Evolutionary conservation across 495 filamentous ascomycete species (phyloP).

Genomic region (Annulohypoxylon bovei): DNA sequence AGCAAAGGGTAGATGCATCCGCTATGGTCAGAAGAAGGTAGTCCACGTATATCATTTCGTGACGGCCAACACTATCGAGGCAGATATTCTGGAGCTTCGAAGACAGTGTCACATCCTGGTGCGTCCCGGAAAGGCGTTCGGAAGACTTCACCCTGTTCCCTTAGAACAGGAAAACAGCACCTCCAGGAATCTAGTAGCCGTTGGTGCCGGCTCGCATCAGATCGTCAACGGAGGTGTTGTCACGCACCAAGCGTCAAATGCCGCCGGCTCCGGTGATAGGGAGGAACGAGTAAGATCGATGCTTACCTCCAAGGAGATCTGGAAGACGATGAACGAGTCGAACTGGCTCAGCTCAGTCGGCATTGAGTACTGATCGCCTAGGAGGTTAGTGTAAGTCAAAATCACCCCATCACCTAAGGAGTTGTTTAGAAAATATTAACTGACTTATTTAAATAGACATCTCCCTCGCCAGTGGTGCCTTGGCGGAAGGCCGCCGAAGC

Average conservation of each 20-base stretch:
- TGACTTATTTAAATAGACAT: background rate
- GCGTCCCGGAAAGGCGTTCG: constrained; percentile 10
- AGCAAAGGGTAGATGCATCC: constrained; percentile 73
- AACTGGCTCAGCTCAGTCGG: constrained; percentile 33
- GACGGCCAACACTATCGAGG: constrained; percentile 71
- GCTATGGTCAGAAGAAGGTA: constrained; percentile 71
- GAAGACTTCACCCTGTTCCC: constrained; percentile 1
- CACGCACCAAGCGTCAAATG: too few species aligned
- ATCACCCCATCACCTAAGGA: background rate
- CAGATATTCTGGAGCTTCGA: constrained; percentile 64
- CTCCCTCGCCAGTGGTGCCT: background rate
- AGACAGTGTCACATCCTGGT: constrained; percentile 5
- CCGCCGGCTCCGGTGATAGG: too few species aligned
- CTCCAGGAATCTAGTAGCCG: too few species aligned
- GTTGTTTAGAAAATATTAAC: background rate
- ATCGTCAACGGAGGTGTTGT: background rate
- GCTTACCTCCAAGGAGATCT: constrained; percentile 17
- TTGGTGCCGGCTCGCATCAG: background rate
- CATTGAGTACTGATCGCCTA: constrained; percentile 25
- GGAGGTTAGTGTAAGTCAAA: constrained; percentile 3
- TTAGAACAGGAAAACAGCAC: background rate
- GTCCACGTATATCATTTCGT: constrained; percentile 79
- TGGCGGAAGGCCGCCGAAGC: background rate
- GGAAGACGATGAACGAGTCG: constrained; percentile 30
- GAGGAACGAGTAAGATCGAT: constrained; percentile 20